A percentile compares a stretch with the other conserved stretches of the same genome.
These are phyloP conservation scores for Arthrobotrys iridis DNA, from an alignment of 2,329 filamentous ascomycete species.

Conservation along the genomic window DNA sequence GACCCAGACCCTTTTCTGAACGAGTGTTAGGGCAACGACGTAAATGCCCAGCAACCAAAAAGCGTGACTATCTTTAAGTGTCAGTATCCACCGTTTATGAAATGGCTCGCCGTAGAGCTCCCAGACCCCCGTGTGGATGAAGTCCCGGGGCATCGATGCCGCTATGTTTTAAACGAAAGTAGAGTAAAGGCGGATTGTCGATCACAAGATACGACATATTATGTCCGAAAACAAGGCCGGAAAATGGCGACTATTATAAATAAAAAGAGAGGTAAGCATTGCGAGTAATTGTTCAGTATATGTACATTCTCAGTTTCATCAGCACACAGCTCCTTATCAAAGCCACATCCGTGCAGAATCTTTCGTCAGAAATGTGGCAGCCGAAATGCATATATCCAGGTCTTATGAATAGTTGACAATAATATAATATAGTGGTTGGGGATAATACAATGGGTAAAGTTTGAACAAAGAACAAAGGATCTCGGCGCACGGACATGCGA, in stretches of 20 bases:
- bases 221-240: neutral
- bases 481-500: no score
- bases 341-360: no score
- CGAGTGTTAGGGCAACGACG: neutral
- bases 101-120: slow-evolving; percentile 13
- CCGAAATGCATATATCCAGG: no score
- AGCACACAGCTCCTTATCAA: no score
- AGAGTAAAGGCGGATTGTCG: neutral
- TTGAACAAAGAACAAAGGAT: no score
- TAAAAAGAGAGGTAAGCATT: neutral
- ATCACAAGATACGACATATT: neutral
- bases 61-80: neutral
- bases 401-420: no score
- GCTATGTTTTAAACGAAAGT: neutral
- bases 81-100: slow-evolving; percentile 12
- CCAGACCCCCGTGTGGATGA: neutral
- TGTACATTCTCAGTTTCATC: no score
- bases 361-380: no score
- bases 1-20: slow-evolving; percentile 3
- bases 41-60: slow-evolving; percentile 11
- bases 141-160: neutral
- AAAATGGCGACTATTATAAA: neutral
- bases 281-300: no score
- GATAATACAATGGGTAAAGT: no score
- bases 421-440: no score